A percentile compares a stretch with the other conserved stretches of the same genome.
Evolutionary conservation across 768 basidiomycete species (phyloP).

Genomic region (Boletus barrowsii): DNA sequence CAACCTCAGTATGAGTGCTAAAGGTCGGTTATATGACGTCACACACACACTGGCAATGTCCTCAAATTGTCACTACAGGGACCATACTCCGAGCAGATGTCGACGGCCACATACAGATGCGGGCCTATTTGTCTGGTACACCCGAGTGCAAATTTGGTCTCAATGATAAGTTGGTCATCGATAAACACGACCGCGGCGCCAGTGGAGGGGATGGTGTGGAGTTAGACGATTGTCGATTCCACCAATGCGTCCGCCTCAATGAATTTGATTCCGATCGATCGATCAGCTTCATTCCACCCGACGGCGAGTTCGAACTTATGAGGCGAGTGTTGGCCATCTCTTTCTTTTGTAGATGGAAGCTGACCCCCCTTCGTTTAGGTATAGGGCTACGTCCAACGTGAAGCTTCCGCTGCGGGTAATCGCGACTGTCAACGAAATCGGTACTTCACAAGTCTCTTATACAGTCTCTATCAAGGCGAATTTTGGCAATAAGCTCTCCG

Average conservation of each 20-base stretch:
- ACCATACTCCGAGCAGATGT: conserved; percentile 93
- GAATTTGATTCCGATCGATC: conserved; percentile 93
- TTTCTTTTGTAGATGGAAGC: not conserved
- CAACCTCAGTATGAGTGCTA: conserved; percentile 95
- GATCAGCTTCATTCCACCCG: conserved; percentile 96
- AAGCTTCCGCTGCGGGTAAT: conserved; percentile 90
- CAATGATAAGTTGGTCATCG: conserved; percentile 97
- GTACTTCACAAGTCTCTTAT: conserved; percentile 89
- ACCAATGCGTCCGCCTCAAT: conserved; percentile 93
- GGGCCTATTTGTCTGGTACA: conserved; percentile 93
- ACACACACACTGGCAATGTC: not conserved
- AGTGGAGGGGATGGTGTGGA: conserved; percentile 75
- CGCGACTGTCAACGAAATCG: conserved; percentile 89
- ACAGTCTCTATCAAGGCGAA: conserved; percentile 83
- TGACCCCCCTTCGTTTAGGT: conserved; percentile 46
- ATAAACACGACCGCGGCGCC: conserved; percentile 64
- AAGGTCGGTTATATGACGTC: conserved; percentile 44
- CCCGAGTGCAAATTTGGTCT: conserved; percentile 99
- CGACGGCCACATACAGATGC: conserved; percentile 97
- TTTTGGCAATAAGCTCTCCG: conserved; percentile 89
- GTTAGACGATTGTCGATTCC: conserved; percentile 97
- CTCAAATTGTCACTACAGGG: conserved; percentile 44
- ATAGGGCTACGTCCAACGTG: conserved; percentile 93
- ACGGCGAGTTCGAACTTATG: conserved; percentile 99
- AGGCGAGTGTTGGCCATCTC: conserved; percentile 45